Base-by-base conservation (phyloP, 78 protist genomes). In the Pigoraptor vietnamica region DNA sequence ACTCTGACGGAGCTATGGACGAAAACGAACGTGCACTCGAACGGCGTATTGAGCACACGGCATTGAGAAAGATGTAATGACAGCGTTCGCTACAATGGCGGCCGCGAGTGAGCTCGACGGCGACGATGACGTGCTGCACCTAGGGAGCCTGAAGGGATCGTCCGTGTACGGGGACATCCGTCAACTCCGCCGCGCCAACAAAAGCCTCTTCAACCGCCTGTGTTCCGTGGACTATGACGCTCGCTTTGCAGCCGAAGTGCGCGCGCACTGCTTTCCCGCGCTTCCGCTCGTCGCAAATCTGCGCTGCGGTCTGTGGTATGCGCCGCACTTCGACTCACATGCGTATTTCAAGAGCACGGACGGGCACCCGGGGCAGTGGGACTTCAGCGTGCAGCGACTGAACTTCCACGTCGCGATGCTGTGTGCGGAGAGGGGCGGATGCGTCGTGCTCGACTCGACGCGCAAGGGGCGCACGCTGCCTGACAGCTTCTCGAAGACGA, bases 301-400 rank as follows among this genome's bases (percentile, higher is more conserved):
- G 48, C 39, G 89, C 39, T 86, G 89, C 35, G 89, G 89, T 23
- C 34, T 23, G 32, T 86, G 89, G 89, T 86, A 86, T 40, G 39
- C 40, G 32, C 55, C 89, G 48, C 34, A 19, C 9, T 35, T 35
- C 35, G 89, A 35, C 9, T 23, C 37, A 0, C 0, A 0, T 0
- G 39, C 21, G 34, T n/a, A 86, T 40, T 86, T 37, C 40, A 86
- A 86, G 32, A 37, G 48, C 39, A 37, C 89, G 33, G 89, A 86
- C 23, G 89, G 89, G 24, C 89, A 86, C 35, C 39, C 37, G 2
- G 40, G 40, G 1, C 35, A 37, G 9, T 86, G 89, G 89, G 37
- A 35, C 48, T 35, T 86, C 37, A 2, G 37, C 23, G 37, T 37
- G 24, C 39, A 24, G 89, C 39, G 89, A 0, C 35, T 86, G 25